These are phyloP conservation scores for Mucor piriformis DNA, from an alignment of 371 early-diverging fungal species.

Conservation along the genomic window DNA sequence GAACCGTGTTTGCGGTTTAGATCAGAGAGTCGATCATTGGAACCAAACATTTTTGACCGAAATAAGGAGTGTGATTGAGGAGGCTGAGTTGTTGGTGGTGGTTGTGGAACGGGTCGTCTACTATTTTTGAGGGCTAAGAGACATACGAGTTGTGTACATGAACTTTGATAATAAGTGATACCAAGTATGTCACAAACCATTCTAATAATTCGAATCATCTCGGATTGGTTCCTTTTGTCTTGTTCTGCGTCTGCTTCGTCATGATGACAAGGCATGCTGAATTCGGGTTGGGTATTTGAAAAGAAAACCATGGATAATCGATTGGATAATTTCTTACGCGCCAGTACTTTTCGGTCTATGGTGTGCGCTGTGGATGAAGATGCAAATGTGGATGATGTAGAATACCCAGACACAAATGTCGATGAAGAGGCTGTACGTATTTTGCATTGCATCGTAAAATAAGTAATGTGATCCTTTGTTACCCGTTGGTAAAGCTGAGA, in stretches of 20 bases:
- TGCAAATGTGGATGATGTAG: constrained; percentile 23
- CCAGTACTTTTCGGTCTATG: not conserved
- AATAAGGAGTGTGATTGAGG: constrained; percentile 13
- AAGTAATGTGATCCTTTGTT: constrained; percentile 44
- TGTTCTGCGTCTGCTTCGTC: constrained; percentile 7
- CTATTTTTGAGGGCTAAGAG: constrained; percentile 44
- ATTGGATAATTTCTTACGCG: constrained; percentile 5
- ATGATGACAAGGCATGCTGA: not conserved
- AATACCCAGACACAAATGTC: constrained; percentile 34
- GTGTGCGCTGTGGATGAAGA: not conserved
- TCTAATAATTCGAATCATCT: constrained; percentile 33
- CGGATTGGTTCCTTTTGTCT: constrained; percentile 33
- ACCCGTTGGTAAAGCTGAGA: constrained; percentile 36
- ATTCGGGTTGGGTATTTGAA: constrained; percentile 15
- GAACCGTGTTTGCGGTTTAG: constrained; percentile 11
- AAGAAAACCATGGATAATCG: constrained; percentile 20
- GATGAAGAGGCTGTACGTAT: constrained; percentile 19
- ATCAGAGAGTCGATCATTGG: constrained; percentile 20
- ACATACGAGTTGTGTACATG: constrained; percentile 35
- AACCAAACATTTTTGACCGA: constrained; percentile 24
- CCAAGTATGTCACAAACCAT: constrained; percentile 46
- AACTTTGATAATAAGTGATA: constrained; percentile 40
- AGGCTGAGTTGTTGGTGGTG: constrained; percentile 1
- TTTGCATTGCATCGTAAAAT: constrained; percentile 41
- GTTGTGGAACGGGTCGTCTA: constrained; percentile 6